phyloP scores from a whole-genome alignment of 2,329 filamentous ascomycete genomes.

The Gaeumannomyces tritici region DNA sequence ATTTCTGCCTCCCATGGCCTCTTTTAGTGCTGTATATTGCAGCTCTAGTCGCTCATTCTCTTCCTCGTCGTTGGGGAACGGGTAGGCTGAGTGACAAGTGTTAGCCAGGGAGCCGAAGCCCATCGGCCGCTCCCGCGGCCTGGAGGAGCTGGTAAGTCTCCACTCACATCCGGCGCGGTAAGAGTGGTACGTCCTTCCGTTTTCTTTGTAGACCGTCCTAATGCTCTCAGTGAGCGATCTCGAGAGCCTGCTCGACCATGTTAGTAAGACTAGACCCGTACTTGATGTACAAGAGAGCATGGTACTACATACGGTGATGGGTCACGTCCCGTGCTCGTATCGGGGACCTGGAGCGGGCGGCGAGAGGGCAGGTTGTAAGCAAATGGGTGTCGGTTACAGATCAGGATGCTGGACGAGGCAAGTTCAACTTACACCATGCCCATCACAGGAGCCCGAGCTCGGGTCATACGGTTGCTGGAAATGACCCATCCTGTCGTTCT shows the following conservation, averaged over 20 bases:
- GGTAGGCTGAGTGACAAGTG: conserved; percentile 17
- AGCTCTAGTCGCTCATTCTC: conserved; percentile 21
- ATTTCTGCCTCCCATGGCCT: conserved; percentile 16
- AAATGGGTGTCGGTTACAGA: not conserved
- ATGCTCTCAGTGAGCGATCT: conserved; percentile 20
- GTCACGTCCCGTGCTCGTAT: no score
- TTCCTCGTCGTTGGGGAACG: conserved; percentile 21
- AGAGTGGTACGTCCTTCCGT: conserved; percentile 22
- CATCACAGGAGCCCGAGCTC: no score
- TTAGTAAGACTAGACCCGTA: not conserved
- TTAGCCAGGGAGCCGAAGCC: not conserved
- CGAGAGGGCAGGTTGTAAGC: no score
- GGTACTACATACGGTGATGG: not conserved
- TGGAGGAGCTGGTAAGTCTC: not conserved
- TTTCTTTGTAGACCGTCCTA: conserved; percentile 16
- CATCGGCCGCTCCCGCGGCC: not conserved
- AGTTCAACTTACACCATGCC: no score
- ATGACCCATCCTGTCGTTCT: no score
- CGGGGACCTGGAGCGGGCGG: no score
- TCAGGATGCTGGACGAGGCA: no score
- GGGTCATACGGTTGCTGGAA: no score
- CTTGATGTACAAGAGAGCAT: no score
- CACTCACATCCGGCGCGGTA: conserved; percentile 20
- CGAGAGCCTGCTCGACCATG: conserved; percentile 11
- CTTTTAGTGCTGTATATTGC: conserved; percentile 20